Evolutionary conservation across 2,329 filamentous ascomycete species (phyloP).

Genomic region (Celoporthe dispersa): DNA sequence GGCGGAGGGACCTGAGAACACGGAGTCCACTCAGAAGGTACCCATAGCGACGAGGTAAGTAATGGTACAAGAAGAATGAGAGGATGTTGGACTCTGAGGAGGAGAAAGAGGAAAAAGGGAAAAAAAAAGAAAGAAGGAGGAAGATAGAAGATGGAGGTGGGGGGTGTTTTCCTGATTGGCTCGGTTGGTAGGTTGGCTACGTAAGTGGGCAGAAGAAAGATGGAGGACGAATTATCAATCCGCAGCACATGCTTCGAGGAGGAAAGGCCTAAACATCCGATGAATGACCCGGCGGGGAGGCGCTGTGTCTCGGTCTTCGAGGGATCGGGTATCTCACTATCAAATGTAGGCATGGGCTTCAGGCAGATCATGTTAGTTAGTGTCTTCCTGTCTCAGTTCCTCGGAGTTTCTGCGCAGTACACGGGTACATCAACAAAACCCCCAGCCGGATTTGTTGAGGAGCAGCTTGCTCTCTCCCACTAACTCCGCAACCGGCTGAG

Average conservation of each 20-base stretch:
- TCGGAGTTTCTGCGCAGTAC: not conserved
- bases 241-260: not conserved
- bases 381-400: not conserved
- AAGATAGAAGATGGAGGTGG: not conserved
- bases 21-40: slow-evolving; percentile 24
- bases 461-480: slow-evolving; percentile 35
- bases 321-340: slow-evolving; percentile 12
- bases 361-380: not conserved
- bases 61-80: slow-evolving; percentile 11
- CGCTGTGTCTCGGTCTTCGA: slow-evolving; percentile 16
- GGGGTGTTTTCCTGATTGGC: not conserved
- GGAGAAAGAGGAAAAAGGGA: slow-evolving; percentile 1
- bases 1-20: slow-evolving; percentile 15
- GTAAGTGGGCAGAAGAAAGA: not conserved
- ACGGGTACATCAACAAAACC: slow-evolving; percentile 16
- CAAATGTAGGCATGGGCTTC: not conserved
- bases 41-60: slow-evolving; percentile 30
- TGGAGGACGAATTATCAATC: slow-evolving; percentile 18
- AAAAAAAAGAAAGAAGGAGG: not conserved
- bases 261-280: slow-evolving; percentile 2
- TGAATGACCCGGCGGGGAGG: slow-evolving; percentile 7
- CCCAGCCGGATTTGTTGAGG: slow-evolving; percentile 25
- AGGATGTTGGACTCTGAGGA: slow-evolving; percentile 7
- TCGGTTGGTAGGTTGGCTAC: not conserved
- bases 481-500: slow-evolving; percentile 1